These are phyloP conservation scores for Dendrocalamus latiflorus DNA, from an alignment of 202 grass and related monocot species.

Conservation along the genomic window DNA sequence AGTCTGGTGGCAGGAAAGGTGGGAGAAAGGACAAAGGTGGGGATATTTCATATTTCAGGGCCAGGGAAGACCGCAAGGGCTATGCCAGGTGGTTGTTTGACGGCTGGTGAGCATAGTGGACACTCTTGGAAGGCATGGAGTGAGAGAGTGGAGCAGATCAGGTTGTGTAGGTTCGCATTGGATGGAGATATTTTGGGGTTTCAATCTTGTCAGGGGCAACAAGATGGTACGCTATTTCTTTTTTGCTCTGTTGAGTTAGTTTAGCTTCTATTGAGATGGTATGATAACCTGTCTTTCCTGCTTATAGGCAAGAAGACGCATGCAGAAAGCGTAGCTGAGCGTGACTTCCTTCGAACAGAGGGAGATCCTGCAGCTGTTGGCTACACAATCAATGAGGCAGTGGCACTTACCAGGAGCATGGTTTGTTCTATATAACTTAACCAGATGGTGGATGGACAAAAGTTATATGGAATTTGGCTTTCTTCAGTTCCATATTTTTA, in stretches of 20 bases:
- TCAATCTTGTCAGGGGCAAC: constrained; percentile 40
- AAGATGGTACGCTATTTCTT: constrained; percentile 52
- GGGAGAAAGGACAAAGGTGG: constrained; percentile 17
- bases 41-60: constrained; percentile 12
- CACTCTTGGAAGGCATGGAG: constrained; percentile 80
- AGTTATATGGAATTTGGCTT: not conserved
- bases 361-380: constrained; percentile 87
- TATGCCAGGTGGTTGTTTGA: constrained; percentile 38
- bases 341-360: constrained; percentile 88
- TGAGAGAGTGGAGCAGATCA: constrained; percentile 73
- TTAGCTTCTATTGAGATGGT: not conserved
- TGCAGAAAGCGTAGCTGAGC: constrained; percentile 59
- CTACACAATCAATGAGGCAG: constrained; percentile 89
- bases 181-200: constrained; percentile 71
- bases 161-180: constrained; percentile 64
- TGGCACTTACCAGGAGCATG: constrained; percentile 87
- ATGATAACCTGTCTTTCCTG: constrained; percentile 9
- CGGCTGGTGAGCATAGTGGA: constrained; percentile 30
- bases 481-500: not conserved
- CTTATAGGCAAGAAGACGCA: constrained; percentile 50
- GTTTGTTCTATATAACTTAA: constrained; percentile 48
- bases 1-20: constrained; percentile 43
- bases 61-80: constrained; percentile 16
- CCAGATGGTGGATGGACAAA: not conserved
- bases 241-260: constrained; percentile 7